phyloP scores from a whole-genome alignment of 2,329 filamentous ascomycete genomes.

The Akanthomyces dipterigenus region DNA sequence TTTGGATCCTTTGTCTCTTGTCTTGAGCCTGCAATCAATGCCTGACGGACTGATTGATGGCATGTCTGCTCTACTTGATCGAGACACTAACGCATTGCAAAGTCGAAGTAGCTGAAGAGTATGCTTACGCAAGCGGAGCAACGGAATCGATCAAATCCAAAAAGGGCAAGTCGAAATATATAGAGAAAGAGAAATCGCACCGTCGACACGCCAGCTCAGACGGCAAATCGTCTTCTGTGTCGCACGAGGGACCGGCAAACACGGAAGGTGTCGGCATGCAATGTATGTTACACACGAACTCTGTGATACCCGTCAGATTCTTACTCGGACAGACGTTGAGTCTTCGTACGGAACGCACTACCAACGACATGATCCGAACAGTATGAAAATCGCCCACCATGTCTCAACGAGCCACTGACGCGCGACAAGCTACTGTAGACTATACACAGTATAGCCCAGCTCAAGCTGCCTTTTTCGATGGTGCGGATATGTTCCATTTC shows the following conservation, averaged over 20 bases:
- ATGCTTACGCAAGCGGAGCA: conserved; percentile 16
- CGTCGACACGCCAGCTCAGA: conserved; percentile 5
- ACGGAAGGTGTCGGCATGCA: not conserved
- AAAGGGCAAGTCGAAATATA: conserved; percentile 3
- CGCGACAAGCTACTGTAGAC: not conserved
- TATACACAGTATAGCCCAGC: conserved; percentile 2
- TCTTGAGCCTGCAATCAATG: not conserved
- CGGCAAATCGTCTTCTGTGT: not conserved
- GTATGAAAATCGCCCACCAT: not conserved
- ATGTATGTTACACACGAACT: not conserved
- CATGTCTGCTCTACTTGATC: not conserved
- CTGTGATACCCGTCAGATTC: not conserved
- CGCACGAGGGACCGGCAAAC: not conserved
- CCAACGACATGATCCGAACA: not conserved
- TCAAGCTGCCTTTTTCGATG: not conserved
- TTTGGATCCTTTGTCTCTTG: not conserved
- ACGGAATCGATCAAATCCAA: conserved; percentile 7
- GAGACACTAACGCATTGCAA: not conserved
- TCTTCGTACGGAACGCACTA: not conserved
- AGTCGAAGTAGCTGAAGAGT: conserved; percentile 15
- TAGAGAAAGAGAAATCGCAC: conserved; percentile 9
- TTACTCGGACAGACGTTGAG: not conserved
- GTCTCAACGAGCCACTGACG: not conserved
- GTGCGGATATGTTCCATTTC: not conserved
- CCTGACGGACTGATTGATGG: not conserved